Percentiles rank a stretch among this genome's conserved stretches.
phyloP scores from a whole-genome alignment of 2,329 filamentous ascomycete species.

The Gnomoniopsis sp. region DNA sequence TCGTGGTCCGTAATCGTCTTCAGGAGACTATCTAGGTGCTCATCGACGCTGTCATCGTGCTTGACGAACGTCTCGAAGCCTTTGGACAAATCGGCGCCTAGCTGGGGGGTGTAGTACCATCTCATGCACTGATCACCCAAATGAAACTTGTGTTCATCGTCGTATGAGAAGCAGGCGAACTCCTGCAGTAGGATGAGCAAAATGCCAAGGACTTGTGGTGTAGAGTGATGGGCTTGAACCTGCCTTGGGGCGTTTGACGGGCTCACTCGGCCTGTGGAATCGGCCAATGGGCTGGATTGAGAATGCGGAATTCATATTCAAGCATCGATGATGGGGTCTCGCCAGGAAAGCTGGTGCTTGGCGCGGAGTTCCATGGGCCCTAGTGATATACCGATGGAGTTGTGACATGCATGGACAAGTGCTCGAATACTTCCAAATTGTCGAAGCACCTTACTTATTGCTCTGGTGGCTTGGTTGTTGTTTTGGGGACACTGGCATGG shows the following conservation, averaged over 20 bases:
- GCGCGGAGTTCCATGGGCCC: not conserved
- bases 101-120: conserved; percentile 78
- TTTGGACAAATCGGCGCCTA: conserved; percentile 70
- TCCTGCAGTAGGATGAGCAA: conserved; percentile 51
- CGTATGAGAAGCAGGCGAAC: conserved; percentile 90
- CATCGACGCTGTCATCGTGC: conserved; percentile 76
- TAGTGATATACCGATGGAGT: not conserved
- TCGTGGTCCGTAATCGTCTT: conserved; percentile 73
- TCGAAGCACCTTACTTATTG: not conserved
- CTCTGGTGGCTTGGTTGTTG: not conserved
- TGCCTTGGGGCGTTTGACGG: conserved; percentile 73
- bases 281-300: conserved; percentile 66
- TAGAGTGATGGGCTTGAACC: not conserved
- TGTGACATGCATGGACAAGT: not conserved
- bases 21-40: conserved; percentile 82
- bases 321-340: not conserved
- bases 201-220: not conserved
- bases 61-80: conserved; percentile 83
- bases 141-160: conserved; percentile 73
- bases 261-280: conserved; percentile 64
- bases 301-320: conserved; percentile 38
- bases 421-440: not conserved
- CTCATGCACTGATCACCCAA: conserved; percentile 75
- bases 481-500: not conserved
- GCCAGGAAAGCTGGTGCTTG: not conserved